These are phyloP conservation scores for Crocinoboletus sp. DNA, from an alignment of 1,284 basidiomycete species.

Conservation along the genomic window DNA sequence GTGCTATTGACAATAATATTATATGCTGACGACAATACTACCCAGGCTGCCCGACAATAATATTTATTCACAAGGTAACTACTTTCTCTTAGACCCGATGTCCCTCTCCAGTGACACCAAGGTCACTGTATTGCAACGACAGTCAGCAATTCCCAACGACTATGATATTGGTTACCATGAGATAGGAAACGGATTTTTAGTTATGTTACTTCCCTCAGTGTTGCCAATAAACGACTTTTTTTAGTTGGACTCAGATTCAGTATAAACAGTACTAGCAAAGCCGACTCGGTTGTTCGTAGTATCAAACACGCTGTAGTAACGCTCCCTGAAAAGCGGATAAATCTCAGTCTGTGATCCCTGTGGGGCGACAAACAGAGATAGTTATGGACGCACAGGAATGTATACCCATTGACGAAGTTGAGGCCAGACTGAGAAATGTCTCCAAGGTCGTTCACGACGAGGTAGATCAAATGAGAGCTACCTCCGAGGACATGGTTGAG, in stretches of 20 bases:
- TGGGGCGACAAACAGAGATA: not conserved
- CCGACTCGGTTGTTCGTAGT: slow-evolving; percentile 42
- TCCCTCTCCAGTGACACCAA: too few relatives aligned
- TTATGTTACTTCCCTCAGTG: too few relatives aligned
- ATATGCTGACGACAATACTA: too few relatives aligned
- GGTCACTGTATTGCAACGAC: too few relatives aligned
- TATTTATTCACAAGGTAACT: too few relatives aligned
- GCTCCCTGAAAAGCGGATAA: slow-evolving; percentile 30
- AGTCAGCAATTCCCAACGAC: too few relatives aligned
- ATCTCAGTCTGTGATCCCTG: not conserved
- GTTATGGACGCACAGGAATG: slow-evolving; percentile 17
- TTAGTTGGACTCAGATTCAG: slow-evolving; percentile 5
- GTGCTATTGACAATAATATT: too few relatives aligned
- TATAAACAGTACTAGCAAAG: slow-evolving; percentile 42
- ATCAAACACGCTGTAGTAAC: slow-evolving; percentile 49
- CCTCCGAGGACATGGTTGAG: slow-evolving; percentile 44
- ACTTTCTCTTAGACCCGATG: too few relatives aligned
- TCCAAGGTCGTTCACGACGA: slow-evolving; percentile 39
- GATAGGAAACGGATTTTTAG: too few relatives aligned
- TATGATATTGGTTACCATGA: too few relatives aligned
- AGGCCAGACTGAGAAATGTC: slow-evolving; percentile 39
- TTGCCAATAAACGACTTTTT: too few relatives aligned
- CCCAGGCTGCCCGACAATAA: too few relatives aligned
- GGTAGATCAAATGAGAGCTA: slow-evolving; percentile 37
- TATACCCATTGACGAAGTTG: slow-evolving; percentile 23